Base-by-base conservation (phyloP, 306 rosid genomes). In the Lupinus albus region DNA sequence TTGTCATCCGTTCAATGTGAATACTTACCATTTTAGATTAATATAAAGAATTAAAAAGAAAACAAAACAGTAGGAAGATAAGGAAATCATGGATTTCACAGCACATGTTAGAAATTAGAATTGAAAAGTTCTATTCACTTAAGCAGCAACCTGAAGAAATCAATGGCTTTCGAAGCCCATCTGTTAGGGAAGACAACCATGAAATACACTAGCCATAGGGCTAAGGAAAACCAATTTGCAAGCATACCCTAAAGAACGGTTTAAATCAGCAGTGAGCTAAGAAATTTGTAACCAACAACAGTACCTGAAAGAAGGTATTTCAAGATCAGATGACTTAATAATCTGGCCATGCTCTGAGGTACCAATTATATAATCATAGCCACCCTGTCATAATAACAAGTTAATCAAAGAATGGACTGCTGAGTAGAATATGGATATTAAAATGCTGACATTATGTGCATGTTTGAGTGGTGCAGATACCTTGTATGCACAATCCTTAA, bases 281-380 rank as follows among this genome's bases (percentile, higher is more conserved):
- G 38, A 61, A 44, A 51, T 68, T 13, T 25, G 53, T 56, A 72
- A 49, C 45, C 15, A 48, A 35, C 5, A 65, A 21, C n/a, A 32
- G 33, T 75, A 93, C 98, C 95, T 86, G 82, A 90, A 90, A 59
- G 85, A 62, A 58, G 96, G 99, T 62, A 93, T 64, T 52, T 72
- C 81, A 68, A 93, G 94, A 33, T 88, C 87, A 50, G 90, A 88
- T 17, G 97, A 88, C 61, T 74, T 88, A 13, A 85, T 70, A 71
- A 82, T 70, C 57, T 56, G 85, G 61, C 97, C 99, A 12, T 83
- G 97, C 87, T 93, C 99, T n/a, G 99, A 93, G 76, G 99, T 93
- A 45, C 99, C 97, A 13, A 93, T 85, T 75, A 82, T 68, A 79
- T 79, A 83, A 79, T 92, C 96, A 75, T 89, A 92, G 77, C 99